Evolutionary conservation across 2,329 filamentous ascomycete species (phyloP).

Genomic region (Alternaria longipes): DNA sequence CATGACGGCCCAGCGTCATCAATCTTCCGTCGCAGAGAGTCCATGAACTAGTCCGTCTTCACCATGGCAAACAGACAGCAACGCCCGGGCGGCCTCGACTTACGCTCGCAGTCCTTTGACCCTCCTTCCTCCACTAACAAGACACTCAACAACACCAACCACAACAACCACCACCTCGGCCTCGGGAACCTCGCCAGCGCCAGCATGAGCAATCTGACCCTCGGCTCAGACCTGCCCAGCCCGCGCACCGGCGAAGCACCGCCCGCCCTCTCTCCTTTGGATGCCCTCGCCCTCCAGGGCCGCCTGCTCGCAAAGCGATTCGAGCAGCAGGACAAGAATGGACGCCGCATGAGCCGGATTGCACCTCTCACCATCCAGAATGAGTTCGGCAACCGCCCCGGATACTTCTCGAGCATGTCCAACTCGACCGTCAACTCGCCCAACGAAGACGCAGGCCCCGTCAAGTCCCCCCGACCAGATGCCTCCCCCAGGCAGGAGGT

Average conservation of each 20-base stretch:
- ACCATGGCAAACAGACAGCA: constrained; percentile 42
- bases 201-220: constrained; percentile 46
- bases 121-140: constrained; percentile 29
- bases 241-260: constrained; percentile 70
- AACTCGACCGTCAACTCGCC: constrained; percentile 62
- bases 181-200: constrained; percentile 31
- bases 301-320: constrained; percentile 87
- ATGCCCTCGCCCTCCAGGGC: constrained; percentile 93
- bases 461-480: constrained; percentile 36
- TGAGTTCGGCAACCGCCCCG: constrained; percentile 79
- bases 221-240: constrained; percentile 54
- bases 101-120: constrained; percentile 47
- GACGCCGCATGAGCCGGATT: constrained; percentile 82
- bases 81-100: constrained; percentile 45
- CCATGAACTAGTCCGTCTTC: constrained; percentile 27
- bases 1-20: constrained; percentile 43
- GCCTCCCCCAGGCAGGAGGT: constrained; percentile 41
- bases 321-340: constrained; percentile 75
- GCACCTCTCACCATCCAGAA: constrained; percentile 84
- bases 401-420: constrained; percentile 81
- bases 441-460: constrained; percentile 55
- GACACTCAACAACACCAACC: constrained; percentile 19
- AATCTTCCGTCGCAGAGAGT: constrained; percentile 26
- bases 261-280: constrained; percentile 89
- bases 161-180: constrained; percentile 1